These are phyloP conservation scores for Cydonia oblonga DNA, from an alignment of 331 rosid genomes.

Conservation along the genomic window DNA sequence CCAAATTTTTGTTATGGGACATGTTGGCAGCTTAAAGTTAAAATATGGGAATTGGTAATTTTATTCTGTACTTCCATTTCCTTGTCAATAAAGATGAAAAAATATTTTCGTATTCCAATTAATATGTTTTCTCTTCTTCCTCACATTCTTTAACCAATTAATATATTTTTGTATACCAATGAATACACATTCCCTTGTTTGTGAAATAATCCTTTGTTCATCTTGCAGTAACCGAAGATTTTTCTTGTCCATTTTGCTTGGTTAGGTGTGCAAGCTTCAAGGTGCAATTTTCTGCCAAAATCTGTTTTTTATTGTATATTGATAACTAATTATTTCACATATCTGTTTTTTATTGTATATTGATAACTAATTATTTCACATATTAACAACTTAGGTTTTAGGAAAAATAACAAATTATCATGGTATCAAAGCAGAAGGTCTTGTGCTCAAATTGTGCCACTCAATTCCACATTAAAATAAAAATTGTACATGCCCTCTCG, in stretches of 20 bases:
- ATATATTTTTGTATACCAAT: background rate
- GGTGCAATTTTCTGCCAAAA: conserved; percentile 29
- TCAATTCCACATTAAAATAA: background rate
- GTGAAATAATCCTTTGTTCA: conserved; percentile 9
- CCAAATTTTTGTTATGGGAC: background rate
- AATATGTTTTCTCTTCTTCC: background rate
- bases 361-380: background rate
- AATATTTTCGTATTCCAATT: background rate
- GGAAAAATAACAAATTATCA: background rate
- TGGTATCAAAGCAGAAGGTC: background rate
- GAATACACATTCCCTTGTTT: background rate
- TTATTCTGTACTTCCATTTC: background rate
- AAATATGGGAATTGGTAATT: background rate
- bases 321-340: background rate
- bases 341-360: background rate
- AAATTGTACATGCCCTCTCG: background rate
- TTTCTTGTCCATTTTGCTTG: conserved; percentile 84
- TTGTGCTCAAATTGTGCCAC: background rate
- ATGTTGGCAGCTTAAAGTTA: background rate
- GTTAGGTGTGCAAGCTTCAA: conserved; percentile 70
- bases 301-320: background rate
- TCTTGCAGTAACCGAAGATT: conserved; percentile 73
- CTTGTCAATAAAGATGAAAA: background rate
- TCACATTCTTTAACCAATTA: background rate
- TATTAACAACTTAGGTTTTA: background rate